phyloP scores from a whole-genome alignment of 148 eudicot species.

The Vaccinium myrtillus region DNA sequence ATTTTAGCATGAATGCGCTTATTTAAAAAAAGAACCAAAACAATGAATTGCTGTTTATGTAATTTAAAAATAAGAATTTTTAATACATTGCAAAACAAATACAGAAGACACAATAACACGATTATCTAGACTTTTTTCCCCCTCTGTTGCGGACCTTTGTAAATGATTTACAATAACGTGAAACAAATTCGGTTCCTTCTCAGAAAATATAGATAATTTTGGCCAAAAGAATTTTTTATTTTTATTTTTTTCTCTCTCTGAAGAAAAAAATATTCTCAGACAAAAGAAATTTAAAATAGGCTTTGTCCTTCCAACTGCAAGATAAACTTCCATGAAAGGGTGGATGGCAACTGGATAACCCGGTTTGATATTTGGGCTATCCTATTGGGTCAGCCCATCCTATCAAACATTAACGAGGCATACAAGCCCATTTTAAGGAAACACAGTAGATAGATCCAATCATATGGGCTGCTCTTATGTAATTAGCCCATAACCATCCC shows the following conservation, averaged over 20 bases:
- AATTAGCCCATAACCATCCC: too few species aligned
- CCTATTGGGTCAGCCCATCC: not conserved
- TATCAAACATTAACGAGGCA: not conserved
- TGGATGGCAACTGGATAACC: not conserved
- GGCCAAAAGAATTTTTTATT: not conserved
- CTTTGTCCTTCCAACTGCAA: not conserved
- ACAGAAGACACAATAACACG: not conserved
- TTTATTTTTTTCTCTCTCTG: too few species aligned
- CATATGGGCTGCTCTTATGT: too few species aligned
- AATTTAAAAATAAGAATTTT: too few species aligned
- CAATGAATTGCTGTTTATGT: too few species aligned
- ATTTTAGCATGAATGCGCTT: too few species aligned
- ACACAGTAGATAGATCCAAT: not conserved
- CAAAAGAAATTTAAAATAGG: too few species aligned
- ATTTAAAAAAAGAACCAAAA: too few species aligned
- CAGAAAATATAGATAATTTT: too few species aligned
- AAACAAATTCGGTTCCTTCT: too few species aligned
- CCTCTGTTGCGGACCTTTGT: not conserved
- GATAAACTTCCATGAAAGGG: not conserved
- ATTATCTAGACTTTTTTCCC: not conserved
- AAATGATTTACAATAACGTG: not conserved
- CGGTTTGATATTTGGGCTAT: not conserved
- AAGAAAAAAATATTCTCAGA: not conserved
- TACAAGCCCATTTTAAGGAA: not conserved
- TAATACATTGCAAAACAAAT: not conserved